A percentile compares a stretch with the other conserved stretches of the same genome.
Evolutionary conservation across 305 asterid species (phyloP).

Genomic region (Rubia balearica): DNA sequence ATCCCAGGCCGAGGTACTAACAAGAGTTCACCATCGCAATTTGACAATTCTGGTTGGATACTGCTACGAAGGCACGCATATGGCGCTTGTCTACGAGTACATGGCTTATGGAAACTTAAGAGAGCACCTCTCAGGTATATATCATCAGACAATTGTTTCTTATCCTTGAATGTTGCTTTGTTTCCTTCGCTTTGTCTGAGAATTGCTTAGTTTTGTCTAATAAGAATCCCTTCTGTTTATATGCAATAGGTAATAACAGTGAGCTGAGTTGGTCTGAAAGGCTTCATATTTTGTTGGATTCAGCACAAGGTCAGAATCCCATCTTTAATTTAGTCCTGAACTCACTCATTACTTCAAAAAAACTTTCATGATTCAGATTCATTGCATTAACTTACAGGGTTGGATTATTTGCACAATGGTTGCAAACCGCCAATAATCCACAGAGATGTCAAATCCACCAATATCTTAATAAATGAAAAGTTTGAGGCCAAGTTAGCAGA

Average conservation of each 20-base stretch:
- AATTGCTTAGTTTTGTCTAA: no score
- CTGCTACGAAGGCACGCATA: constrained; percentile 24
- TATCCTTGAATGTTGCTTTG: no score
- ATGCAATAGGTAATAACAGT: constrained; percentile 7
- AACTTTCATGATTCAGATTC: neutral
- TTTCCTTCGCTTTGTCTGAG: no score
- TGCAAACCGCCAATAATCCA: constrained; percentile 31
- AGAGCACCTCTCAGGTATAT: constrained; percentile 21
- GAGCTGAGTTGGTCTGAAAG: constrained; percentile 28
- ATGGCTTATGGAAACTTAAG: constrained; percentile 28
- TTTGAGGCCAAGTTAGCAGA: constrained; percentile 29
- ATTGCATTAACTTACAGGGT: constrained; percentile 16
- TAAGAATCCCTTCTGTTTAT: neutral
- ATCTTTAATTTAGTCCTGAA: neutral
- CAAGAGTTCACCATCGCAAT: constrained; percentile 26
- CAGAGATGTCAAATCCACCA: constrained; percentile 29
- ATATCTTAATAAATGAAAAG: constrained; percentile 25
- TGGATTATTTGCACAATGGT: constrained; percentile 32
- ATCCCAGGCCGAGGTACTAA: constrained; percentile 26
- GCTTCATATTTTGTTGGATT: constrained; percentile 25
- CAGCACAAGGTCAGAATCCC: constrained; percentile 23
- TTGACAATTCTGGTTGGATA: constrained; percentile 27
- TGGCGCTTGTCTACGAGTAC: constrained; percentile 29
- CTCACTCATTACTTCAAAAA: neutral
- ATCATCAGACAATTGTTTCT: no score